phyloP scores from a whole-genome alignment of 2,329 filamentous ascomycete species.

The Waltergamsia citrina region DNA sequence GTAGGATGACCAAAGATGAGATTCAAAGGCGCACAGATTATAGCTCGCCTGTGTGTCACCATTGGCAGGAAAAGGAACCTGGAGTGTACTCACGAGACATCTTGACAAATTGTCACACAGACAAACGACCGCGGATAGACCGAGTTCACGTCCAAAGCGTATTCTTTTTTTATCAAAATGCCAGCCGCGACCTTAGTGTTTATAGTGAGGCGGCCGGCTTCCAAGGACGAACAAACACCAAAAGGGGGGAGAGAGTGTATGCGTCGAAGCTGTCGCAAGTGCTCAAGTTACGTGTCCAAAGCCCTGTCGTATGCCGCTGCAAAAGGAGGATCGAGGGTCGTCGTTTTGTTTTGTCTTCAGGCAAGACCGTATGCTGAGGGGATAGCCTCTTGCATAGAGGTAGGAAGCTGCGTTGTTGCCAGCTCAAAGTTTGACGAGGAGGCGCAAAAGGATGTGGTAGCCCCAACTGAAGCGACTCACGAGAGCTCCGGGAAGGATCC shows the following conservation, averaged over 20 bases:
- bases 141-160: no score
- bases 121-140: not conserved
- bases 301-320: not conserved
- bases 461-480: no score
- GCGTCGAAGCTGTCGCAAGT: not conserved
- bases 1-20: no score
- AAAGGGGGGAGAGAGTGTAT: not conserved
- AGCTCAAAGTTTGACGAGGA: not conserved
- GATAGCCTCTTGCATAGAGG: no score
- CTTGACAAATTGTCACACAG: constrained; percentile 6
- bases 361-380: not conserved
- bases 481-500: not conserved
- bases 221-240: not conserved
- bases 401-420: not conserved
- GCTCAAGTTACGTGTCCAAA: no score
- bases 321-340: not conserved
- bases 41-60: not conserved
- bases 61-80: not conserved
- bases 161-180: not conserved
- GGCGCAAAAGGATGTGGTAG: no score
- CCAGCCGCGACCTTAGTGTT: not conserved
- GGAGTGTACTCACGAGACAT: constrained; percentile 12
- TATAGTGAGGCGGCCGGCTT: not conserved
- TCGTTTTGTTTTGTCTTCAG: no score
- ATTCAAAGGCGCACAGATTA: no score